Conservation (phyloP, 495 filamentous ascomycete species). For the Aspergillus egyptiacus region DNA sequence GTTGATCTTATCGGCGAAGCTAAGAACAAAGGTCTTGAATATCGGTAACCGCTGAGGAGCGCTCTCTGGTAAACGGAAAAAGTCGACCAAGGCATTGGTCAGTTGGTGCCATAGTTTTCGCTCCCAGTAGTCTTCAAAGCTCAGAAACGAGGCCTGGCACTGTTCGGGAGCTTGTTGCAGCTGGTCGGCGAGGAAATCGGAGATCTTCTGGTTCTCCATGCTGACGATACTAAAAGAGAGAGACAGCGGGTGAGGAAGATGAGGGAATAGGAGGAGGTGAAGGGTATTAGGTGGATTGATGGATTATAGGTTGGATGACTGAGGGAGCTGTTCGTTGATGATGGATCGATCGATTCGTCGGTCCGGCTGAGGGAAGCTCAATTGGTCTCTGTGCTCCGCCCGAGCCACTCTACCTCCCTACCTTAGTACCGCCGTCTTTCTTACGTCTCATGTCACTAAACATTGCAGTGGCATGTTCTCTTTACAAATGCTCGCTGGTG, state of each 20-base stretch:
- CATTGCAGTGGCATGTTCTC: no score
- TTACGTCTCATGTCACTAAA: no score
- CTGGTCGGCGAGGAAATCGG: conserved; percentile 86
- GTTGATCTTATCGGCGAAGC: conserved; percentile 97
- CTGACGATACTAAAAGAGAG: conserved; percentile 18
- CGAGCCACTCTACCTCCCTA: not conserved
- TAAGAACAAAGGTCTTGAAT: conserved; percentile 91
- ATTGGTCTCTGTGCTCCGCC: conserved; percentile 18
- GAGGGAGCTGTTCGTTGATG: conserved; percentile 16
- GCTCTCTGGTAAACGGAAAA: conserved; percentile 78
- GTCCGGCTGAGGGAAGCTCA: conserved; percentile 13
- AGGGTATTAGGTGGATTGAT: not conserved
- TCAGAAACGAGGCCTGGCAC: conserved; percentile 79
- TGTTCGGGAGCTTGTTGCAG: conserved; percentile 78
- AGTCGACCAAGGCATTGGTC: conserved; percentile 79
- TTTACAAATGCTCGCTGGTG: no score
- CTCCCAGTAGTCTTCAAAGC: conserved; percentile 97
- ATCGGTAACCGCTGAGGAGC: conserved; percentile 76
- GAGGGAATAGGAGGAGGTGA: conserved; percentile 1
- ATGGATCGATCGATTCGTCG: conserved; percentile 10
- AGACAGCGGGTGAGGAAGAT: not conserved
- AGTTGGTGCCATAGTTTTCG: conserved; percentile 99
- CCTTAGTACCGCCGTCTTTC: not conserved
- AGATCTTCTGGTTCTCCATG: conserved; percentile 82
- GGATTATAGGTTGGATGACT: conserved; percentile 7